Base-by-base conservation (phyloP, 2,329 filamentous ascomycete species). In the Monosporascus sp. region DNA sequence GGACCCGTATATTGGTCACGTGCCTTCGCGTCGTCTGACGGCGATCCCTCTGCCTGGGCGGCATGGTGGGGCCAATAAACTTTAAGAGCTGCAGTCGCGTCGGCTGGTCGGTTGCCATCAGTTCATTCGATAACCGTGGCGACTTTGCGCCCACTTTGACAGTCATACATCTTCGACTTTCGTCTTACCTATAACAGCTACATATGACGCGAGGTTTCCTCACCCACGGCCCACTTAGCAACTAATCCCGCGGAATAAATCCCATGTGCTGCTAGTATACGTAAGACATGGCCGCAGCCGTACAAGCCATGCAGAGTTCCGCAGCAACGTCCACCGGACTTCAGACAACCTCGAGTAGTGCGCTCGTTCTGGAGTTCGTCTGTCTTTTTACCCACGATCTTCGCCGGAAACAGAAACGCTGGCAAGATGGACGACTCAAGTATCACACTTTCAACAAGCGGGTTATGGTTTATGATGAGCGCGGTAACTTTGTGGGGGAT, bases 391-490 rank as follows among this genome's bases (percentile, higher is more conserved):
- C 91, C 2, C 84, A 89, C 66, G 92, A 97, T 66, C 70, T 96
- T 43, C 84, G 85, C 50, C 85, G 89, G 52, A 97, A 97, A 73
- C 86, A 90, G 62, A 97, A 97, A 69, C 79, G 89, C 56, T 97
- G 92, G 92, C 90, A 96, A 65, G 92, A 97, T 85, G 92, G 93
- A 37, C 85, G 85, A 50, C 81, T 97, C 56, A 88, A 87, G 59
- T 96, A 87, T 59, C 92, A 97, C 66, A 87, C 88, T 1, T 96
- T 96, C 80, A 97, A 97, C 74, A 89, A 86, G 66, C 85, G 90
- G 5, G 77, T 94, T 55, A 95, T 97, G 89, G 89, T 95, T 7
- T 93, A 94, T 63, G 91, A 96, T 68, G 85, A 89, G 47, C 76
- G 82, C 2, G 84, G 88, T 0, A 90, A 92, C 67, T 90, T 87